Evolutionary conservation across 768 basidiomycete genomes (phyloP).

Genomic region (Cytidiella melzeri): DNA sequence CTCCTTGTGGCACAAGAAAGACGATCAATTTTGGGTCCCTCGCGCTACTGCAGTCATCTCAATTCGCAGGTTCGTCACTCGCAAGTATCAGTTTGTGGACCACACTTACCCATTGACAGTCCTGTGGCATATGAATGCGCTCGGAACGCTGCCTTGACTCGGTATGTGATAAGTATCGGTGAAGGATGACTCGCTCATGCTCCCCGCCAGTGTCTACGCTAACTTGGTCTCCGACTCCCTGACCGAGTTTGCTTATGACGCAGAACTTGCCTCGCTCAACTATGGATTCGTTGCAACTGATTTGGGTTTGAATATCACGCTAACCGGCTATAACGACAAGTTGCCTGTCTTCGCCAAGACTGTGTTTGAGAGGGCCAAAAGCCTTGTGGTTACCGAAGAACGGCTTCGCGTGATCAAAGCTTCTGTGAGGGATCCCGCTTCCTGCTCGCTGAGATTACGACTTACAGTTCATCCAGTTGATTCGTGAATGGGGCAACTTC

Average conservation of each 20-base stretch:
- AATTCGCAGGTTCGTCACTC: constrained; percentile 68
- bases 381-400: constrained; percentile 57
- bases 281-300: constrained; percentile 61
- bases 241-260: constrained; percentile 88
- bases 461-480: constrained; percentile 39
- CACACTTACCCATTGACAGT: constrained; percentile 32
- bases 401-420: constrained; percentile 81
- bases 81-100: background rate
- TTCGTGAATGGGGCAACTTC: constrained; percentile 81
- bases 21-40: constrained; percentile 94
- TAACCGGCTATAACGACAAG: constrained; percentile 92
- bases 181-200: background rate
- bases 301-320: constrained; percentile 59
- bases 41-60: constrained; percentile 76
- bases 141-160: constrained; percentile 65
- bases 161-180: constrained; percentile 32
- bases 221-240: constrained; percentile 87
- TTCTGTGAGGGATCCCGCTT: constrained; percentile 43
- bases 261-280: constrained; percentile 81
- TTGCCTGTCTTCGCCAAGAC: constrained; percentile 64
- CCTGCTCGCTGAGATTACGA: background rate
- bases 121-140: constrained; percentile 57
- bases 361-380: constrained; percentile 64
- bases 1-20: constrained; percentile 93
- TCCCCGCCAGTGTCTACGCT: constrained; percentile 54